Evolutionary conservation across 169 alveolate species (phyloP), one percentile per base, ranked within the genome.

Genomic region (Eimeria necatrix): DNA sequence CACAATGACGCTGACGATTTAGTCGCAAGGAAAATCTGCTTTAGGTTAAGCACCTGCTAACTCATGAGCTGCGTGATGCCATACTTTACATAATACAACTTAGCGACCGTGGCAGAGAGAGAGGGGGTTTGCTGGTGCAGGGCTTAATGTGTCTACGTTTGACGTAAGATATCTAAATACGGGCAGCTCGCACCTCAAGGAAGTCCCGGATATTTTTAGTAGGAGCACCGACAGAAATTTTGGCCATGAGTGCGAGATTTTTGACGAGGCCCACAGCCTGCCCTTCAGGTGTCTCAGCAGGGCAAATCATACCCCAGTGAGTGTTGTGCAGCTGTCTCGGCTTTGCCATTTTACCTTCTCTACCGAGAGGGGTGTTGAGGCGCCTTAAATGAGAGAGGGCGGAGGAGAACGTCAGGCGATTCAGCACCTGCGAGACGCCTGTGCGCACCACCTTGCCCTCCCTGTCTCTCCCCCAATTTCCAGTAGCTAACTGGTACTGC

Each of bases 241-340:
- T 97, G 68, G 99, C 98, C 99, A 99, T 99, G 61, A 99, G 97
- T 3, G 99, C 99, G 87, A 99, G 97, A 96, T 99, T 99, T 96
- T 99, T 99, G 86, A 99, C 99, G 71, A 99, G 97, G 4, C 99
- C 99, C 94, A 99, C 99, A 0, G 99, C 99, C 95, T 99, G 99
- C 16, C 99, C 99, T 97, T 99, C 99, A 4, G 99, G 99, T 26
- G 99, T 99, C 96, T 99, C 99, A 10, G 99, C 99, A 14, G 99
- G 99, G 96, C 99, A 99, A 56, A 99, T 98, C 99, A 99, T 98
- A 22, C 99, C 99, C 99, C 99, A 99, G 94, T 99, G 99, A 53
- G 99, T 99, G 97, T 99, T 99, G 96, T 99, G 99, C 20, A 99
- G 98, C 95, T 99, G 99, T 64, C 99, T 96, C 4, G 99, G 99